Conservation (phyloP, 1,284 basidiomycete species). For the Malassezia sympodialis region DNA sequence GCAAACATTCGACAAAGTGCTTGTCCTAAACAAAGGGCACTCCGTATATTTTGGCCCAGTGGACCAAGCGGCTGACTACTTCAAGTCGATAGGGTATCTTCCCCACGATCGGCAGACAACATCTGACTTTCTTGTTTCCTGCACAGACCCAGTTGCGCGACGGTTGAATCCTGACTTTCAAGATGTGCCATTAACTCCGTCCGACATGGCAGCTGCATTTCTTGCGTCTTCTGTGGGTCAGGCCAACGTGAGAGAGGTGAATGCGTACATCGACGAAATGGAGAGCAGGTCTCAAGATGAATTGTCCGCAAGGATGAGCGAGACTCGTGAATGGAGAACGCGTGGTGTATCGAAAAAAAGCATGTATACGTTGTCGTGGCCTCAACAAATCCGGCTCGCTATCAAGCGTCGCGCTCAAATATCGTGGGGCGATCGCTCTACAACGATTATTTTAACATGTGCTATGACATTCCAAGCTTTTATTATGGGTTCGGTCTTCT, state of each 20-base stretch:
- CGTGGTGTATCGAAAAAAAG: slow-evolving; percentile 18
- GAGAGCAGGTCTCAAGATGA: background rate
- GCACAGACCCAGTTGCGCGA: slow-evolving; percentile 50
- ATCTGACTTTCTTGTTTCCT: slow-evolving; percentile 45
- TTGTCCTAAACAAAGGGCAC: slow-evolving; percentile 44
- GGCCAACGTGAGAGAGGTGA: slow-evolving; percentile 21
- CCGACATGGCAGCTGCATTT: slow-evolving; percentile 29
- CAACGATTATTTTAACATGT: slow-evolving; percentile 45
- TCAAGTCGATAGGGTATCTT: slow-evolving; percentile 44
- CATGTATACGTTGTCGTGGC: slow-evolving; percentile 30
- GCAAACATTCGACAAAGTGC: slow-evolving; percentile 40
- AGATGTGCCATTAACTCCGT: slow-evolving; percentile 30
- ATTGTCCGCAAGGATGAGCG: background rate
- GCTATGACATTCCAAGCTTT: slow-evolving; percentile 54
- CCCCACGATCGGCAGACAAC: slow-evolving; percentile 49
- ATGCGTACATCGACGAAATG: slow-evolving; percentile 22
- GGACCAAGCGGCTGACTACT: slow-evolving; percentile 26
- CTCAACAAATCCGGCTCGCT: slow-evolving; percentile 57
- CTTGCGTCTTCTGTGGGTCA: slow-evolving; percentile 22
- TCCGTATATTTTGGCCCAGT: slow-evolving; percentile 36
- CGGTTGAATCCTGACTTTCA: slow-evolving; percentile 44
- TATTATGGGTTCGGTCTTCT: slow-evolving; percentile 68
- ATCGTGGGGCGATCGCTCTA: slow-evolving; percentile 55
- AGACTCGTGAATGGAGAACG: slow-evolving; percentile 24
- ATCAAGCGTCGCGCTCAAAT: slow-evolving; percentile 62